These are phyloP conservation scores for Neocucurbitaria cava DNA, from an alignment of 2,329 filamentous ascomycete genomes.

Conservation along the genomic window DNA sequence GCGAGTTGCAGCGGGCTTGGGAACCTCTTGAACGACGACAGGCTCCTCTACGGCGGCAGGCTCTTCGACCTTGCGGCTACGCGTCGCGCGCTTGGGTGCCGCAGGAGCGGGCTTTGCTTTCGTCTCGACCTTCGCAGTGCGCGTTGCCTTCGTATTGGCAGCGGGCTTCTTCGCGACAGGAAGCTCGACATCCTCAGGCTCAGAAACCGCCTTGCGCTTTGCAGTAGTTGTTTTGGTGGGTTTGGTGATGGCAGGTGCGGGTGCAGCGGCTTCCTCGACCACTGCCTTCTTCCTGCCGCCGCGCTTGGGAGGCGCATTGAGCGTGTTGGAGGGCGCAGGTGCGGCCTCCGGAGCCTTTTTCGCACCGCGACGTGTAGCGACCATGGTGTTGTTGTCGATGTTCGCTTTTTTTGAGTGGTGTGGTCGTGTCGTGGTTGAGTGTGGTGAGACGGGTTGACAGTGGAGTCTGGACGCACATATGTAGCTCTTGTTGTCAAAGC, in stretches of 20 bases:
- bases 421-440: slow-evolving; percentile 14
- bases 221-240: slow-evolving; percentile 24
- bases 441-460: slow-evolving; percentile 17
- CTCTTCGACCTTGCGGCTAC: slow-evolving; percentile 29
- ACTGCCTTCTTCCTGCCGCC: slow-evolving; percentile 35
- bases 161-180: slow-evolving; percentile 26
- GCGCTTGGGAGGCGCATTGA: slow-evolving; percentile 43
- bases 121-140: slow-evolving; percentile 27
- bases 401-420: slow-evolving; percentile 16
- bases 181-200: slow-evolving; percentile 23
- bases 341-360: slow-evolving; percentile 31
- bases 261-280: slow-evolving; percentile 24
- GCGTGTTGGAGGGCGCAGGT: slow-evolving; percentile 32
- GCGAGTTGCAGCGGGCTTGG: slow-evolving; percentile 24
- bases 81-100: slow-evolving; percentile 32
- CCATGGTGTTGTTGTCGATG: slow-evolving; percentile 33
- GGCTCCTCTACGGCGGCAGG: slow-evolving; percentile 17
- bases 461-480: slow-evolving; percentile 25
- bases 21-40: slow-evolving; percentile 16
- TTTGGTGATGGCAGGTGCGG: slow-evolving; percentile 26
- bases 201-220: slow-evolving; percentile 29
- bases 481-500: slow-evolving; percentile 34
- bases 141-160: slow-evolving; percentile 26
- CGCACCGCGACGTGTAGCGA: slow-evolving; percentile 41
- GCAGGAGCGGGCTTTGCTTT: slow-evolving; percentile 21